Evolutionary conservation across 768 basidiomycete genomes (phyloP), one percentile per base, ranked within the genome.

Genomic region (Boletus rufocinnamomeus): DNA sequence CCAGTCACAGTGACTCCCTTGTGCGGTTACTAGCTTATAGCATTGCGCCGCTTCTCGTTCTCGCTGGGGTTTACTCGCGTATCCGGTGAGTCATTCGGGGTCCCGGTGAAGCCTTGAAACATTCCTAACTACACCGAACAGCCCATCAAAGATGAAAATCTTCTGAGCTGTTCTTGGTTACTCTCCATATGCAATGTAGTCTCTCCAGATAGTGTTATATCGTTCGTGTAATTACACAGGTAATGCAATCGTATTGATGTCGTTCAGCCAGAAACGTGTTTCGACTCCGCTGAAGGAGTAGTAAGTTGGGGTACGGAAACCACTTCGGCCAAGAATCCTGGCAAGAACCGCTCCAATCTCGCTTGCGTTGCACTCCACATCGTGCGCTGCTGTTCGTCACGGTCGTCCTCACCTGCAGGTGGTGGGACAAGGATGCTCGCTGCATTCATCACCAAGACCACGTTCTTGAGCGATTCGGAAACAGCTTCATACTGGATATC

Each of bases 391-490:
- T 77, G 79, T 54, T 85, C 85, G 52, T 80, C 77, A 53, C 86
- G 83, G 45, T 72, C 62, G 57, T 85, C 81, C 50, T 74, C 74
- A 13, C 61, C 65, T 5, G 70, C 68, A 28, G 73, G 69, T 14
- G 77, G 75, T 4, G 92, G 91, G 5, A 92, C 82, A 19, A 99
- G 83, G 56, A 95, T 86, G 6, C 83, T 82, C 1, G 89, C 88
- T 2, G 95, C 92, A 65, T 95, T 88, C 93, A 99, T 95, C 50
- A 99, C 96, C 49, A 98, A 82, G 17, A 99, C 76, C 50, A 96
- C 91, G 68, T 98, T 98, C 77, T 98, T 98, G 66, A 99, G 81
- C 2, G 95, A 95, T 74, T 99, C 97, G 1, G 93, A 94, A 21
- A 97, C 82, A 0, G 96, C 96, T 72, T 99, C 97, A 70, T 88